Percentiles rank a stretch among this genome's conserved stretches.
phyloP scores from a whole-genome alignment of 2,329 filamentous ascomycete species.

The Dryadomyces quercivorus region DNA sequence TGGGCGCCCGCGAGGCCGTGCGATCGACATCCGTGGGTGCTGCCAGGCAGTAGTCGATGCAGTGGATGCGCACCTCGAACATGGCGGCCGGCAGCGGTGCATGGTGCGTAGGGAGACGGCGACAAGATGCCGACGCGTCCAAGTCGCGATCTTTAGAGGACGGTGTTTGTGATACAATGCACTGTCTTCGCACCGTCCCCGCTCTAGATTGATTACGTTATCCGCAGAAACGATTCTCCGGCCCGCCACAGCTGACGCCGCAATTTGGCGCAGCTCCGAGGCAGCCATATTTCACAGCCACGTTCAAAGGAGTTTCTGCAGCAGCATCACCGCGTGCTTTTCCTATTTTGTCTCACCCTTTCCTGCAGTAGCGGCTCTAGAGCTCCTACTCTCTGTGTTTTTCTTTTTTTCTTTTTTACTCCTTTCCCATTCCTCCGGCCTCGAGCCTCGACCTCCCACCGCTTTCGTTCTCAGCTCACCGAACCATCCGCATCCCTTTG shows the following conservation, averaged over 20 bases:
- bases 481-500: background rate
- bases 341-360: background rate
- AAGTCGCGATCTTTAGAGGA: background rate
- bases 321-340: background rate
- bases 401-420: background rate
- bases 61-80: conserved; percentile 88
- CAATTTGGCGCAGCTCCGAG: background rate
- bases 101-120: no score
- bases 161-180: background rate
- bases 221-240: background rate
- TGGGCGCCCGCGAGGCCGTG: conserved; percentile 41
- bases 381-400: background rate
- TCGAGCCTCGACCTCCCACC: background rate
- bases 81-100: conserved; percentile 17
- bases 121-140: background rate
- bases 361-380: background rate
- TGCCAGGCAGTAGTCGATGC: conserved; percentile 88
- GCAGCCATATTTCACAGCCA: background rate
- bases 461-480: background rate
- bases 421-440: background rate
- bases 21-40: conserved; percentile 64
- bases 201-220: background rate
- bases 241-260: background rate
- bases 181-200: background rate
- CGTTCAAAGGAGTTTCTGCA: background rate